Evolutionary conservation across 352 stramenopile genomes (phyloP).

Genomic region (Lagenidium sp.): DNA sequence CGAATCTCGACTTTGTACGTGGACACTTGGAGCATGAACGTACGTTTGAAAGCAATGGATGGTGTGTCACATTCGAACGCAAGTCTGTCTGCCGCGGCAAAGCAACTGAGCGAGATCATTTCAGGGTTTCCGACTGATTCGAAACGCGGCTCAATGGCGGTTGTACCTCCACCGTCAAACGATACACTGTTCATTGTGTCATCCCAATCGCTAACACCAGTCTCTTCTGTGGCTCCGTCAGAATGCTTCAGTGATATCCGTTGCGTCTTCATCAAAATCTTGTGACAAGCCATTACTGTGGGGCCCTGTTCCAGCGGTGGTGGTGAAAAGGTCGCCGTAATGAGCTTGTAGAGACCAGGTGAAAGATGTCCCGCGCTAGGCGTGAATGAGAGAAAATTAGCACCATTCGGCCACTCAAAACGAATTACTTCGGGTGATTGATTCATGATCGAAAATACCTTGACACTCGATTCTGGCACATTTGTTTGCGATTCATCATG

Average conservation of each 20-base stretch:
- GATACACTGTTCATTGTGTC: slow-evolving; percentile 55
- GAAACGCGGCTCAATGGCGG: slow-evolving; percentile 36
- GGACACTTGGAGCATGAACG: slow-evolving; percentile 85
- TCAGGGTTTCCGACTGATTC: slow-evolving; percentile 25
- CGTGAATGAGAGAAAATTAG: slow-evolving; percentile 63
- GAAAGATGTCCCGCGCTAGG: slow-evolving; percentile 64
- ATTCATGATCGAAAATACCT: slow-evolving; percentile 76
- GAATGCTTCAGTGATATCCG: slow-evolving; percentile 39
- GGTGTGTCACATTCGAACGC: slow-evolving; percentile 51
- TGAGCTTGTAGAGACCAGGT: slow-evolving; percentile 51
- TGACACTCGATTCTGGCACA: slow-evolving; percentile 34
- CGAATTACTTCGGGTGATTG: slow-evolving; percentile 42
- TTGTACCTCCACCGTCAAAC: slow-evolving; percentile 23
- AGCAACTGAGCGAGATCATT: slow-evolving; percentile 40
- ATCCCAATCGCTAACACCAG: slow-evolving; percentile 82
- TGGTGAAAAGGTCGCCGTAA: slow-evolving; percentile 56
- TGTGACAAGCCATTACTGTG: slow-evolving; percentile 25
- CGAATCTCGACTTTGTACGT: slow-evolving; percentile 53
- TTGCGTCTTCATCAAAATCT: slow-evolving; percentile 32
- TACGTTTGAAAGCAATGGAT: slow-evolving; percentile 62
- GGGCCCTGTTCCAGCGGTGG: slow-evolving; percentile 19
- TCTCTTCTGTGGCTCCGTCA: slow-evolving; percentile 1
- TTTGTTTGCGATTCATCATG: neutral
- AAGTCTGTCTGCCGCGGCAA: slow-evolving; percentile 52
- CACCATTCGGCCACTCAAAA: slow-evolving; percentile 58